These are phyloP conservation scores for Malus domestica DNA, from an alignment of 306 rosid species.

Conservation along the genomic window DNA sequence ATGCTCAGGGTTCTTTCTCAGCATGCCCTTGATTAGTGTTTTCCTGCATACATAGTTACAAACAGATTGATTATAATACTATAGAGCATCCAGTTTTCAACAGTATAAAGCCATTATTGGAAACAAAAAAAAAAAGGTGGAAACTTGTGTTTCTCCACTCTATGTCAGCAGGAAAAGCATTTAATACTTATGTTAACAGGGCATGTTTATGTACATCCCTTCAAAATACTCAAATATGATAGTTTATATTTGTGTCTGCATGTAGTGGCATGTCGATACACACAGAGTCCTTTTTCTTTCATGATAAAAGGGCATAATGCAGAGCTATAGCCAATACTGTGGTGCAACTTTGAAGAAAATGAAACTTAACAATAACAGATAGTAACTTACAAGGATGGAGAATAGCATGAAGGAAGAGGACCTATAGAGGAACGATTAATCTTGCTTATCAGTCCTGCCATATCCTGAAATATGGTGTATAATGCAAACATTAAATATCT, in stretches of 20 bases:
- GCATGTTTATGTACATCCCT: background rate
- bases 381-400: constrained; percentile 79
- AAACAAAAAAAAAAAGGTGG: background rate
- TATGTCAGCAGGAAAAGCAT: background rate
- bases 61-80: background rate
- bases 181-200: background rate
- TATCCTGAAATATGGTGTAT: constrained; percentile 62
- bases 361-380: constrained; percentile 11
- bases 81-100: constrained; percentile 18
- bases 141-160: background rate
- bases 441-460: constrained; percentile 99
- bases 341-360: background rate
- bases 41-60: constrained; percentile 49
- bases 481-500: constrained; percentile 14
- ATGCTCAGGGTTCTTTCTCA: constrained; percentile 92
- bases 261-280: background rate
- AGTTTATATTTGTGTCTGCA: background rate
- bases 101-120: background rate
- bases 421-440: constrained; percentile 94
- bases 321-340: background rate
- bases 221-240: background rate
- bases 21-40: constrained; percentile 94
- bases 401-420: constrained; percentile 89
- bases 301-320: background rate
- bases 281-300: background rate